Evolutionary conservation across 331 rosid species (phyloP).

Genomic region (Cydonia oblonga): DNA sequence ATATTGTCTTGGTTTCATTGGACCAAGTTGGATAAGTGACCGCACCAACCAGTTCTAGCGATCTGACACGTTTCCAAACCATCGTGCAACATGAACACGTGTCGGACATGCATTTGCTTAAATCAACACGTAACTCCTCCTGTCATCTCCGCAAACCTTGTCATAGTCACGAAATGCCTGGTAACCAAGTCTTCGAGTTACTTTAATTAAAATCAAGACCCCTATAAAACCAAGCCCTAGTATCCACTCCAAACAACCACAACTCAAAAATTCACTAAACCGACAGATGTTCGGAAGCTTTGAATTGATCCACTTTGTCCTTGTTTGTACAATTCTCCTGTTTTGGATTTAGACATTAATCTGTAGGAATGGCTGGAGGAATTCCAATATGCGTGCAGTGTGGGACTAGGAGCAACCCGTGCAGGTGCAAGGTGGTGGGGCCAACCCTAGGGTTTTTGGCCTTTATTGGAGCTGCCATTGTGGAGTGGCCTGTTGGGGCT

Average conservation of each 20-base stretch:
- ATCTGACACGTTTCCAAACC: not conserved
- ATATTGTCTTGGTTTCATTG: not conserved
- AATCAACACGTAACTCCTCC: not conserved
- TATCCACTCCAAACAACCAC: too few species aligned
- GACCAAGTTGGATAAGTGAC: not conserved
- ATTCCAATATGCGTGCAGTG: constrained; percentile 40
- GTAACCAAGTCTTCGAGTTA: not conserved
- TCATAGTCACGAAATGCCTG: too few species aligned
- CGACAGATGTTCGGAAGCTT: not conserved
- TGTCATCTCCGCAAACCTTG: too few species aligned
- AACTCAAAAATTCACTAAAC: too few species aligned
- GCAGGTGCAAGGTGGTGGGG: constrained; percentile 80
- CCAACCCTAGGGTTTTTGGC: constrained; percentile 64
- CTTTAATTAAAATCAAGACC: not conserved
- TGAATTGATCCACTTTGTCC: not conserved
- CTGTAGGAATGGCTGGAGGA: not conserved
- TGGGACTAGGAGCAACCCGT: constrained; percentile 59
- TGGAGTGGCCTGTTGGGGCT: constrained; percentile 86
- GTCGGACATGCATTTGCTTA: not conserved
- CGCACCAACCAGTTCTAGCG: not conserved
- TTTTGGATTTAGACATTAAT: too few species aligned
- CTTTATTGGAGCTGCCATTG: constrained; percentile 41
- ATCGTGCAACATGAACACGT: not conserved
- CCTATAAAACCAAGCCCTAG: too few species aligned
- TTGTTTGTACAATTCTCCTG: too few species aligned